Evolutionary conservation across 2,329 filamentous ascomycete species (phyloP), one percentile per base, ranked within the genome.

Genomic region (Plectosphaerella cucumerina): DNA sequence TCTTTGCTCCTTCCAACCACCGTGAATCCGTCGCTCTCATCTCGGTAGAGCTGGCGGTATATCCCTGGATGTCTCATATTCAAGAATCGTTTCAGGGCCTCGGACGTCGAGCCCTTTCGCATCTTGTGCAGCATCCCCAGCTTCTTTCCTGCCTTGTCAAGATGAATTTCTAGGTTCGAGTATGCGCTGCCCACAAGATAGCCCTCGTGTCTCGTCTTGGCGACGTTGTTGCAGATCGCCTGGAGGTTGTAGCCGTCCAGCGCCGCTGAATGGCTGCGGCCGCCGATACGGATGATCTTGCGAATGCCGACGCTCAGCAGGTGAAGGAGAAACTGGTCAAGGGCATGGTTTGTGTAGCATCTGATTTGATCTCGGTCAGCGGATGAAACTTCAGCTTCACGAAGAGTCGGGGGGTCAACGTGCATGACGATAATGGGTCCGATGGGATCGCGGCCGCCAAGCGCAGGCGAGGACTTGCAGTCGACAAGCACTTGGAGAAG

Each of bases 221-320:
- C 10, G 39, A 54, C 33, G 6, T 55, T 50, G 14, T 60, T 53
- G 1, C 59, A 59, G 5, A 79, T 64, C 0, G 56, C 52, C 0
- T 72, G 66, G 6, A 87, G 70, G 50, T 81, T 85, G n/a, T 77
- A 60, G 0, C 60, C 59, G 9, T 75, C 59, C 1, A 89, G 64
- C 2, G 65, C 57, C 26, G 78, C 73, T 0, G 80, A 83, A 52
- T 82, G 81, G 2, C 76, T 82, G 15, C 74, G 73, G 1, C 73
- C 75, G 0, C 86, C 85, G 5, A 89, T 79, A 0, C 85, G 81
- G 22, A 88, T 74, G 22, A 89, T 72, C 6, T 79, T 69, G 0
- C 64, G 56, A 4, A 79, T 62, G 0, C 69, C 70, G 2, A 67
- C 70, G 6, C 79, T 68, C 0, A 82, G 50, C 0, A 88, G 62